Evolutionary conservation across 2,329 filamentous ascomycete genomes (phyloP).

Genomic region (Parafenestella ontariensis): DNA sequence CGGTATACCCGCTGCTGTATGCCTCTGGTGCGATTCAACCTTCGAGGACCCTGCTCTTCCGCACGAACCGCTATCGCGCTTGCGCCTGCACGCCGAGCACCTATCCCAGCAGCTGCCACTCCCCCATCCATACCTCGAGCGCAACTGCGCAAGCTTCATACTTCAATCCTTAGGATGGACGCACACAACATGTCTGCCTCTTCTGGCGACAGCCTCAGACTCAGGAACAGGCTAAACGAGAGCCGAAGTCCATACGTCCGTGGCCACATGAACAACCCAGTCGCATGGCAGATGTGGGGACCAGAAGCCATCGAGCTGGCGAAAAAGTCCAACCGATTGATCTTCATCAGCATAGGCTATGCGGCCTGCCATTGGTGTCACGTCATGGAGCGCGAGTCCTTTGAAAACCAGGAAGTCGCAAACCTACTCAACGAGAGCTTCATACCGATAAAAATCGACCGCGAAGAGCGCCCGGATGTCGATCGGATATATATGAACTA

Average conservation of each 20-base stretch:
- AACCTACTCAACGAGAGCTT: constrained; percentile 84
- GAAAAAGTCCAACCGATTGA: constrained; percentile 80
- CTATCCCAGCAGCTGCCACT: constrained; percentile 10
- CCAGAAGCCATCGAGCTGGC: constrained; percentile 78
- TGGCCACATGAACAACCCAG: constrained; percentile 78
- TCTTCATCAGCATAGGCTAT: constrained; percentile 95
- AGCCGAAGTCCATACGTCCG: constrained; percentile 74
- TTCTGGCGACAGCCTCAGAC: constrained; percentile 39
- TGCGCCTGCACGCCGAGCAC: constrained; percentile 7
- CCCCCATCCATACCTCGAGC: constrained; percentile 20
- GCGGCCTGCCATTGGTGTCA: constrained; percentile 91
- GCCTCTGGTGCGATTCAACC: constrained; percentile 37
- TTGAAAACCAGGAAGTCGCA: constrained; percentile 82
- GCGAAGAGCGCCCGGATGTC: constrained; percentile 91
- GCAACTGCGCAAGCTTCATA: constrained; percentile 34
- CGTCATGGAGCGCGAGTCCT: constrained; percentile 92
- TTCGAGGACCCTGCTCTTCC: constrained; percentile 35
- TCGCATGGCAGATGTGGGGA: constrained; percentile 91
- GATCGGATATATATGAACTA: constrained; percentile 99
- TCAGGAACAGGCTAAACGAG: constrained; percentile 65
- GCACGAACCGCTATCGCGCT: constrained; percentile 14
- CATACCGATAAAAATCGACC: constrained; percentile 89
- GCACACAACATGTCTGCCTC: constrained; percentile 21
- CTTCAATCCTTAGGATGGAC: constrained; percentile 41
- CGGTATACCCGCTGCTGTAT: constrained; percentile 21